Evolutionary conservation across 2,329 filamentous ascomycete species (phyloP).

Genomic region (Xylariales sp.): DNA sequence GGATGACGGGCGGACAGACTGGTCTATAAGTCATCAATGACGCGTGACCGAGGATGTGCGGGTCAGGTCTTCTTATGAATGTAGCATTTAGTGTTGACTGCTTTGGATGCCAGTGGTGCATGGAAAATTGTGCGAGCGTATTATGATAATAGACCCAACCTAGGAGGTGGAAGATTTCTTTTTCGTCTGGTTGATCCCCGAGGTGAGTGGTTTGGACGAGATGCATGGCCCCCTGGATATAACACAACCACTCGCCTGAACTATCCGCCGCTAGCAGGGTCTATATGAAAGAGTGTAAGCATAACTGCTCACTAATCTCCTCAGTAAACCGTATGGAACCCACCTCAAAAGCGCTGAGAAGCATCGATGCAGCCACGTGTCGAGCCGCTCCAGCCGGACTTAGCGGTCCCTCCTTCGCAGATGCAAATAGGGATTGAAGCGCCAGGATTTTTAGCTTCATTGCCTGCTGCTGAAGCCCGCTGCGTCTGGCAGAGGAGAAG

Average conservation of each 20-base stretch:
- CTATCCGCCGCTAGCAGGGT: constrained; percentile 16
- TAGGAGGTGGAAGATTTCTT: constrained; percentile 12
- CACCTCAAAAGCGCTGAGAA: constrained; percentile 24
- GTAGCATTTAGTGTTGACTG: constrained; percentile 3
- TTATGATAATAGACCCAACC: constrained; percentile 26
- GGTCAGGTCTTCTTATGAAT: background rate
- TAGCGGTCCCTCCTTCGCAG: constrained; percentile 11
- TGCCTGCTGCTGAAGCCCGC: constrained; percentile 16
- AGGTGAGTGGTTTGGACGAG: constrained; percentile 11
- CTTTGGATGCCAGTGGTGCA: constrained; percentile 19
- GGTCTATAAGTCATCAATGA: constrained; percentile 2
- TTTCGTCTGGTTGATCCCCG: constrained; percentile 3
- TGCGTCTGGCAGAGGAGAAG: constrained; percentile 18
- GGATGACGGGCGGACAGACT: no score
- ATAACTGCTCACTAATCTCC: background rate
- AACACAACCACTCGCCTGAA: constrained; percentile 22
- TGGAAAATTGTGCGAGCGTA: constrained; percentile 20
- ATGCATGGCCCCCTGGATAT: constrained; percentile 18
- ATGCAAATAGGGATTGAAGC: constrained; percentile 14
- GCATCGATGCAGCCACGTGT: constrained; percentile 25
- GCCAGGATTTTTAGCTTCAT: constrained; percentile 20
- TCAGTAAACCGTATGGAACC: background rate
- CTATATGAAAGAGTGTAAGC: constrained; percentile 9
- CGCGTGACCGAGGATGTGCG: background rate
- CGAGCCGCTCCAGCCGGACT: constrained; percentile 16